Evolutionary conservation across 139 green algal genomes (phyloP), one percentile per base, ranked within the genome.

Genomic region (Coelastrella sp.): DNA sequence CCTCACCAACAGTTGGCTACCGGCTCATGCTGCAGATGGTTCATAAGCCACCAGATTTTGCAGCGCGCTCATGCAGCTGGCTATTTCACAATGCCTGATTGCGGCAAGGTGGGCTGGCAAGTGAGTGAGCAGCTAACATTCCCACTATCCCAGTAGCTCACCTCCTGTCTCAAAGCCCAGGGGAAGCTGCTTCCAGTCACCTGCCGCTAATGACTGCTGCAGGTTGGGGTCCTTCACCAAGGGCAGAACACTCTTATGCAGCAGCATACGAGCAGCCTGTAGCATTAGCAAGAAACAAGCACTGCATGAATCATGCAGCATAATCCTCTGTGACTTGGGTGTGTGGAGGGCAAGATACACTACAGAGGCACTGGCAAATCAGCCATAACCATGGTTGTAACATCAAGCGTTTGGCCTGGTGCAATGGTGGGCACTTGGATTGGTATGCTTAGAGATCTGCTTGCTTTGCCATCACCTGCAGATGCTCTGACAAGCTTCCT

Each of bases 141-240:
- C 11, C 59, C 19, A n/a, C 59, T 3, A 30, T 30, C 62, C 1
- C 11, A 64, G 19, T 40, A 21, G 40, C 78, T 59, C 41, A 84
- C 78, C 78, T 30, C 78, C 78, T 27, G 78, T 84, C 21, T 84
- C 40, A 37, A 84, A 76, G 2, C 78, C 78, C 3, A 76, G 62
- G 1, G 62, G 62, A 23, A 76, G 4, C 15, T 63, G 2, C 27
- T 84, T 27, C 78, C 66, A n/a, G 3, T 15, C 43, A 9, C 40
- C 53, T 27, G 51, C 30, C 13, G 32, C 50, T 35, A 82, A 13
- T 25, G 30, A 23, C 11, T 72, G 59, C n/a, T 73, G 62, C 25
- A 57, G 40, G 25, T 41, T 40, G 6, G 38, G 40, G 30, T 84
- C 78, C 30, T 34, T 66, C 7, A 84, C 23, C n/a, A 25, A 37